A percentile compares a stretch with the other conserved stretches of the same genome.
These are phyloP conservation scores for Emmonsiellopsis sp. DNA, from an alignment of 2,329 filamentous ascomycete species.

Conservation along the genomic window DNA sequence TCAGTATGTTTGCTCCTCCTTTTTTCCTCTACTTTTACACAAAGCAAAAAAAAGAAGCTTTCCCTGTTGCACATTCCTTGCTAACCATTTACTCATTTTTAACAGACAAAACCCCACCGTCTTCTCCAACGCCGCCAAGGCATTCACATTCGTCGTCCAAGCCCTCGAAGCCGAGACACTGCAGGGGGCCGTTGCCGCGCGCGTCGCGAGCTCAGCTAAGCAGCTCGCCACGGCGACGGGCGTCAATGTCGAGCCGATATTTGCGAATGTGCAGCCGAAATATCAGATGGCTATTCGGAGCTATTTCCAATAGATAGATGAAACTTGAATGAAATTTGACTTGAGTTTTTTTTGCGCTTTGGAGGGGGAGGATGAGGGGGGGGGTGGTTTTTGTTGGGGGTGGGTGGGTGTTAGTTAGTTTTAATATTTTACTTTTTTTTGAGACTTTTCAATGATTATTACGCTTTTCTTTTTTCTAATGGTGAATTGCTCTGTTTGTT, in stretches of 20 bases:
- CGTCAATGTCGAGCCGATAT: constrained; percentile 65
- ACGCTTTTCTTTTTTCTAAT: too few species aligned
- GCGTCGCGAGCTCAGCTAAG: constrained; percentile 71
- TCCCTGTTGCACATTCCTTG: background rate
- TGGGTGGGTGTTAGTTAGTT: too few species aligned
- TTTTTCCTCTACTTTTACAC: background rate
- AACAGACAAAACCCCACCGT: constrained; percentile 76
- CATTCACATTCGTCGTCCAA: constrained; percentile 78
- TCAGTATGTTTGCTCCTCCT: constrained; percentile 57
- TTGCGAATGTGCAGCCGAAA: constrained; percentile 67
- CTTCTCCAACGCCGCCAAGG: constrained; percentile 64
- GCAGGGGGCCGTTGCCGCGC: constrained; percentile 69
- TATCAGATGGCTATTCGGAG: constrained; percentile 71
- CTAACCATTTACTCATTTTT: constrained; percentile 10
- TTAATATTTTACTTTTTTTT: too few species aligned
- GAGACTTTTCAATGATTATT: too few species aligned
- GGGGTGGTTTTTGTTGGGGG: too few species aligned
- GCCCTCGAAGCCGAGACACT: constrained; percentile 86
- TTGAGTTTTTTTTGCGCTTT: background rate
- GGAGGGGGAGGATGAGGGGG: too few species aligned
- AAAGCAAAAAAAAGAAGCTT: background rate
- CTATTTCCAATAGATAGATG: constrained; percentile 56
- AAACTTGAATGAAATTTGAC: background rate
- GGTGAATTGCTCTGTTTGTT: too few species aligned
- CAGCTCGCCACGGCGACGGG: constrained; percentile 63